These are phyloP conservation scores for Malus domestica DNA, from an alignment of 306 rosid genomes.

Conservation along the genomic window DNA sequence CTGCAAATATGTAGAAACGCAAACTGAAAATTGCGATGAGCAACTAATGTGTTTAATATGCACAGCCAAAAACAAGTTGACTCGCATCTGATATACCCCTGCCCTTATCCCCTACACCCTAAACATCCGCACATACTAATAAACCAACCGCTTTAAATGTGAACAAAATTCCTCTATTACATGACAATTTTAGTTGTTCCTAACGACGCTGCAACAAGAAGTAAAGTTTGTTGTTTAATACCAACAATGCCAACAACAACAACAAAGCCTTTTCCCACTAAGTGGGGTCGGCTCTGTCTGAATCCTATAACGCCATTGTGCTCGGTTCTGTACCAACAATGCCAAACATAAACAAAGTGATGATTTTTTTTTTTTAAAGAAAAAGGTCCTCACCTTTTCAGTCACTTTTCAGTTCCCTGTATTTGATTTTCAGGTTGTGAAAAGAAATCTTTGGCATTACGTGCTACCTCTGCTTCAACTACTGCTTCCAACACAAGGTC, in stretches of 20 bases:
- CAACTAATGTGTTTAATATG: neutral
- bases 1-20: no score
- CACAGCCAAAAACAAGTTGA: neutral
- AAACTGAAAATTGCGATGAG: no score
- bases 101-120: neutral
- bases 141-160: neutral
- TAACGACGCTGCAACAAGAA: neutral
- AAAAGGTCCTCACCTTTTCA: conserved; percentile 1
- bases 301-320: no score
- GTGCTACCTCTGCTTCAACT: conserved; percentile 85
- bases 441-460: conserved; percentile 73
- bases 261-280: no score
- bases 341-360: neutral
- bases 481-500: conserved; percentile 74
- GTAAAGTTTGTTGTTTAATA: neutral
- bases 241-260: no score
- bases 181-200: neutral
- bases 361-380: neutral
- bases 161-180: neutral
- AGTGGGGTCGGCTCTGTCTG: no score
- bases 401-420: neutral
- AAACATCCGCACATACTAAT: neutral
- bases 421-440: conserved; percentile 58
- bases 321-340: neutral
- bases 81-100: neutral